phyloP scores from a whole-genome alignment of 495 filamentous ascomycete genomes.

The Wilcoxina mikolae region DNA sequence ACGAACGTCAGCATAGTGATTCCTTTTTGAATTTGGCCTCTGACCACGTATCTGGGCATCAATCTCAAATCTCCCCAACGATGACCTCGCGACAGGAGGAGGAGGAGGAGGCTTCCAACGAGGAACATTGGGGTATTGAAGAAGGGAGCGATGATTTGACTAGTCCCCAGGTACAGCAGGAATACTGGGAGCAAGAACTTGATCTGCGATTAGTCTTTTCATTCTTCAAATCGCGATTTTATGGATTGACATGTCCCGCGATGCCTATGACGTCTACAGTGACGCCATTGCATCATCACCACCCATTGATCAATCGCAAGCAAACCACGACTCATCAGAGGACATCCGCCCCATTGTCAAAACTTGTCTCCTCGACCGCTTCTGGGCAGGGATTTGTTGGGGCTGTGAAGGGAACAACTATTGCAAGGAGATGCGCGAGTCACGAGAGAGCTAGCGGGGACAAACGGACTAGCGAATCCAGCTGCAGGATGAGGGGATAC shows the following conservation, averaged over 20 bases:
- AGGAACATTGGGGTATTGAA: constrained; percentile 54
- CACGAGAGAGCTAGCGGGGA: constrained; percentile 30
- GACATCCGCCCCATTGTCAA: not conserved
- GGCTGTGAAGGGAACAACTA: constrained; percentile 30
- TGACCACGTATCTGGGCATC: not conserved
- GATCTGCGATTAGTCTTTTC: constrained; percentile 56
- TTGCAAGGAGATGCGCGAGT: constrained; percentile 47
- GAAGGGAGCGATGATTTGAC: constrained; percentile 27
- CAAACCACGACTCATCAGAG: constrained; percentile 28
- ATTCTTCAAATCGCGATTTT: constrained; percentile 51
- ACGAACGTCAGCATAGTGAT: not conserved
- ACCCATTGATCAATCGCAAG: constrained; percentile 37
- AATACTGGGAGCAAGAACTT: constrained; percentile 60
- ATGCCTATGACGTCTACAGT: constrained; percentile 18
- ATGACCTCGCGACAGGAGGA: constrained; percentile 5
- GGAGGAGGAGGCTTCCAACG: constrained; percentile 31
- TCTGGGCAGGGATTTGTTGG: constrained; percentile 9
- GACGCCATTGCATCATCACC: constrained; percentile 12
- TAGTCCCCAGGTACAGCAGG: constrained; percentile 21
- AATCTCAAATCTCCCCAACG: constrained; percentile 22
- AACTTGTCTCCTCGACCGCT: constrained; percentile 16
- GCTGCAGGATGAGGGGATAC: constrained; percentile 16
- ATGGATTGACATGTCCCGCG: constrained; percentile 8
- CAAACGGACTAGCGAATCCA: constrained; percentile 33
- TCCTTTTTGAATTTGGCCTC: not conserved